Percentiles rank a stretch among this genome's conserved stretches.
phyloP scores from a whole-genome alignment of 1,139 yeast genomes.

The Yamadazyma conglobata region DNA sequence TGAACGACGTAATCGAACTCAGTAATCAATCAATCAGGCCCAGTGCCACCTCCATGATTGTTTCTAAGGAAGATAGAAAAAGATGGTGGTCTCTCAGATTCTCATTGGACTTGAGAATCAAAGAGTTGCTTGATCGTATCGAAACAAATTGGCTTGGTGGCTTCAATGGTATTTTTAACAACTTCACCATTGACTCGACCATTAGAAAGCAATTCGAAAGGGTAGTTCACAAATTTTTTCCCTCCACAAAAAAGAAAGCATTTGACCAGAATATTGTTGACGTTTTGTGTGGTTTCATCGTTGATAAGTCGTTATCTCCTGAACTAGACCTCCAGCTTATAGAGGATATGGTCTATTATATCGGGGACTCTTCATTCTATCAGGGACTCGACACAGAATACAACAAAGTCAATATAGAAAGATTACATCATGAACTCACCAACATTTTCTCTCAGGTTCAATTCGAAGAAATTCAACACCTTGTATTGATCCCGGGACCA shows the following conservation, averaged over 20 bases:
- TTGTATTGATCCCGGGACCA: slow-evolving; percentile 66
- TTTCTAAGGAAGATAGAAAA: slow-evolving; percentile 60
- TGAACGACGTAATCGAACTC: slow-evolving; percentile 50
- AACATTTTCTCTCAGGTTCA: slow-evolving; percentile 21
- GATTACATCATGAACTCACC: slow-evolving; percentile 43
- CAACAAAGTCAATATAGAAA: slow-evolving; percentile 57
- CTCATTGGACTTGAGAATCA: slow-evolving; percentile 54
- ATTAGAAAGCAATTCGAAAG: slow-evolving; percentile 4
- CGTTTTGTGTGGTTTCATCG: too few relatives aligned
- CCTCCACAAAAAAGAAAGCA: slow-evolving; percentile 2
- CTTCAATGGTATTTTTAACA: slow-evolving; percentile 56
- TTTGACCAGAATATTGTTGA: slow-evolving; percentile 3
- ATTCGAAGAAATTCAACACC: slow-evolving; percentile 38
- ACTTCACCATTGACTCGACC: neutral
- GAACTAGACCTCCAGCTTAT: slow-evolving; percentile 5
- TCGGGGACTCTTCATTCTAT: slow-evolving; percentile 56
- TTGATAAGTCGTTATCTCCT: slow-evolving; percentile 33
- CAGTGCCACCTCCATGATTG: slow-evolving; percentile 47
- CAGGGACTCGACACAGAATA: slow-evolving; percentile 65
- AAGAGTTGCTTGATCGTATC: slow-evolving; percentile 51
- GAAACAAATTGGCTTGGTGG: slow-evolving; percentile 83
- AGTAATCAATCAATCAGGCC: slow-evolving; percentile 61
- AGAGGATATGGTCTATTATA: slow-evolving; percentile 57
- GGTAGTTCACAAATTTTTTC: slow-evolving; percentile 9
- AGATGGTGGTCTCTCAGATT: slow-evolving; percentile 79